These are phyloP conservation scores for Endothia cerciana DNA, from an alignment of 2,329 filamentous ascomycete species.

Conservation along the genomic window DNA sequence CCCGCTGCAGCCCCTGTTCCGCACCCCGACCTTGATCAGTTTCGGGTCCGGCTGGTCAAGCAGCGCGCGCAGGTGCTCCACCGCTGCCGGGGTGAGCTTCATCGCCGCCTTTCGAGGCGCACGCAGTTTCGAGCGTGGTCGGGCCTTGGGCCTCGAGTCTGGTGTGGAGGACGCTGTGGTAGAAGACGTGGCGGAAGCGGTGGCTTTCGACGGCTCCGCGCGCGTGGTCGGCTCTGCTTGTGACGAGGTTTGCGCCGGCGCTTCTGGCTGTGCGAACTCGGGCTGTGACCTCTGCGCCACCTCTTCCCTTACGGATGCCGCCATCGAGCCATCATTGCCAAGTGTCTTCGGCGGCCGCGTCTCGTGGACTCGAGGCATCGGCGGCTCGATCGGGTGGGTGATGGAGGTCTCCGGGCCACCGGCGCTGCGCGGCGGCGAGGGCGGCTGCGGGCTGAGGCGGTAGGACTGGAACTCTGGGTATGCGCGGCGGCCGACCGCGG, in stretches of 20 bases:
- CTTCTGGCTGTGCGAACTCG: constrained; percentile 37
- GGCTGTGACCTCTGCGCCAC: constrained; percentile 71
- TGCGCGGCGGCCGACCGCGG: constrained; percentile 37
- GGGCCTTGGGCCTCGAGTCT: constrained; percentile 58
- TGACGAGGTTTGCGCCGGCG: constrained; percentile 36
- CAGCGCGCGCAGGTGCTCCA: constrained; percentile 75
- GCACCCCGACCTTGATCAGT: constrained; percentile 91
- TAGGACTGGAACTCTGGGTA: constrained; percentile 55
- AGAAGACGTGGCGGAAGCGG: not conserved
- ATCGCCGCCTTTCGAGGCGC: constrained; percentile 86
- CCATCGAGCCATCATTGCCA: not conserved
- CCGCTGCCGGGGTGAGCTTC: constrained; percentile 78
- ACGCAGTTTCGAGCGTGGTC: constrained; percentile 63
- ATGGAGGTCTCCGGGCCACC: constrained; percentile 53
- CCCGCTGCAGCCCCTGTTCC: constrained; percentile 91
- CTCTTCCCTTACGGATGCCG: constrained; percentile 56
- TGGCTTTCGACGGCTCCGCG: constrained; percentile 3
- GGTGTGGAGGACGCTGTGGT: not conserved
- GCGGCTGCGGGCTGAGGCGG: constrained; percentile 48
- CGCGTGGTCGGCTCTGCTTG: constrained; percentile 17
- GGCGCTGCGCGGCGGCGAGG: constrained; percentile 47
- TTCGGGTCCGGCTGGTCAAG: constrained; percentile 87
- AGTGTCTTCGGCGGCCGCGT: constrained; percentile 49
- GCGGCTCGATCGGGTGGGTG: constrained; percentile 43
- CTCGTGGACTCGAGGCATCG: constrained; percentile 56